Evolutionary conservation across 1,139 yeast genomes (phyloP), one percentile per base, ranked within the genome.

Genomic region (Suzukiozyma palmioleophila): DNA sequence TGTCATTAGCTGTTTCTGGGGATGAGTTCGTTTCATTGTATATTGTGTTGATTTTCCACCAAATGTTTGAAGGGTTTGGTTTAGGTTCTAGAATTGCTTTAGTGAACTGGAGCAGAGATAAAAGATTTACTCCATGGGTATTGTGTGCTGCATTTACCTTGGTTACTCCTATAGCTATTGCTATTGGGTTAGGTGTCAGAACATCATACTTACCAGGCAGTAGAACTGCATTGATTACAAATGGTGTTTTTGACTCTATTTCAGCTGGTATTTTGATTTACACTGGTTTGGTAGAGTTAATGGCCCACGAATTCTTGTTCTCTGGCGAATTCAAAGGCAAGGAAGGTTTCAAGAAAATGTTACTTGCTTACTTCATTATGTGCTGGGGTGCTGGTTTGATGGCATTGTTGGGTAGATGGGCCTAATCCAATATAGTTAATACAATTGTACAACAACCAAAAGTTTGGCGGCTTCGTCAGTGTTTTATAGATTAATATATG

Each of bases 321-420:
- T 73, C 84, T 25, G 73, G 75, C 41, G 80, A 79, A 51, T 76
- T 78, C 53, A 73, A 78, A 52, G 82, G 83, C 38, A 56, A 63
- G 42, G 54, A 54, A 40, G 77, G 78, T 2, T 57, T 69, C 44
- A 61, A 58, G 56, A 63, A 56, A 45, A 64, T 68, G 68, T 42
- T 69, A 39, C 44, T 48, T 41, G 75, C 74, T 3, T 69, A 58
- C 46, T 50, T 60, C 28, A 56, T 62, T 15, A 63, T 84, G 79
- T 71, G 83, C 54, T 58, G 70, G 45, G 95, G 96, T 43, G 83
- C 89, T 13, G 94, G 85, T 35, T 59, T 85, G 39, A 87, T 87
- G 96, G 95, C 95, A 1, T 67, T 87, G 42, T 67, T 87, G 41
- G 96, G 95, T 43, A 81, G 77, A 58, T 87, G 96, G 96, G 95